A percentile compares a stretch with the other conserved stretches of the same genome.
Evolutionary conservation across 495 filamentous ascomycete genomes (phyloP).

Genomic region (Aspergillus olivimuriae): DNA sequence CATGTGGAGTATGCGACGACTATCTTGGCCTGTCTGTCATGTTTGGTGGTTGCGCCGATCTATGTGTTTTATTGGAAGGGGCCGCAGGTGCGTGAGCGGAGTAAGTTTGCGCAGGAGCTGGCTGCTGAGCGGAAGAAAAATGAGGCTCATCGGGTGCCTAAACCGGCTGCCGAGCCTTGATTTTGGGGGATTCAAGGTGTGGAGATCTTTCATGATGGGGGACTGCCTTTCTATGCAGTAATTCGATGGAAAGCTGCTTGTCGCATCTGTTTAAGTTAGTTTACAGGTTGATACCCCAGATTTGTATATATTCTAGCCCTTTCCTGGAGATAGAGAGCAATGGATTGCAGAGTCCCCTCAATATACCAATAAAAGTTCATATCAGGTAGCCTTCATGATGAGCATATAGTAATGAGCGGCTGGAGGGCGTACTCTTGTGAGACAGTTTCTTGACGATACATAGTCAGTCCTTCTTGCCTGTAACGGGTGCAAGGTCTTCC

Average conservation of each 20-base stretch:
- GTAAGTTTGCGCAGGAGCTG: conserved; percentile 1
- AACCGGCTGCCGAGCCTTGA: not conserved
- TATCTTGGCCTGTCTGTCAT: not conserved
- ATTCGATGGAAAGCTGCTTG: too few species aligned
- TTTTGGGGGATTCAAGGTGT: not conserved
- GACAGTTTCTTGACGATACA: too few species aligned
- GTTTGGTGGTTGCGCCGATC: not conserved
- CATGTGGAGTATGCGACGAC: conserved; percentile 1
- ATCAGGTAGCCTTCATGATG: too few species aligned
- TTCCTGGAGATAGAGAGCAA: not conserved
- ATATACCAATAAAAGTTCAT: too few species aligned
- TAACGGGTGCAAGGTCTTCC: too few species aligned
- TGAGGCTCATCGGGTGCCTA: not conserved
- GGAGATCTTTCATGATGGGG: not conserved
- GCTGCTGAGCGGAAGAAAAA: conserved; percentile 2
- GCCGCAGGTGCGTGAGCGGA: conserved; percentile 1
- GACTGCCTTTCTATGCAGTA: too few species aligned
- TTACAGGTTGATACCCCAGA: not conserved
- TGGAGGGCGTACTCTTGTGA: too few species aligned
- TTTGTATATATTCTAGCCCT: too few species aligned
- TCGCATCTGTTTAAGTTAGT: not conserved
- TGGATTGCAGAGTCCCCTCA: not conserved
- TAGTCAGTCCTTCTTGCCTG: too few species aligned
- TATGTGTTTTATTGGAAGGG: not conserved
- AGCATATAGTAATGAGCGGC: too few species aligned